Evolutionary conservation across 1,284 basidiomycete genomes (phyloP).

Genomic region (Cystobasidiaceae sp.): DNA sequence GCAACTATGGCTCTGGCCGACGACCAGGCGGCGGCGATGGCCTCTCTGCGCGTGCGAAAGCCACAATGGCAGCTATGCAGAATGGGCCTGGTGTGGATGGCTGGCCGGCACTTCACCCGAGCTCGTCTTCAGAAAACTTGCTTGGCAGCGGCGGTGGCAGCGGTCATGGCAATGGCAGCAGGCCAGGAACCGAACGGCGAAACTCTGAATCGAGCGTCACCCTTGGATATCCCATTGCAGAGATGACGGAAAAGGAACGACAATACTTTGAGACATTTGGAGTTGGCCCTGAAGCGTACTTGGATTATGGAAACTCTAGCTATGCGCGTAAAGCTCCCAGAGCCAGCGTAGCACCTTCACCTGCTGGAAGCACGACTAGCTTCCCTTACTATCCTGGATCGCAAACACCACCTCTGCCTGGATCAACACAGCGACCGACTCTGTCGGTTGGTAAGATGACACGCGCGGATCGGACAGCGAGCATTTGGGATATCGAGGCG

Average conservation of each 20-base stretch:
- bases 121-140: conserved; percentile 12
- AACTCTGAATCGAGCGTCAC: conserved; percentile 17
- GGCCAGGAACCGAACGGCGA: not conserved
- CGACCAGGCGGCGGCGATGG: conserved; percentile 15
- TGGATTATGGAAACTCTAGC: conserved; percentile 24
- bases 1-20: not conserved
- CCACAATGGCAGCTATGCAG: conserved; percentile 10
- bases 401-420: not conserved
- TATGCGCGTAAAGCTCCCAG: conserved; percentile 22
- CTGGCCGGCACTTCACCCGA: not conserved
- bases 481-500: conserved; percentile 31
- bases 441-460: conserved; percentile 1
- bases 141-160: no score
- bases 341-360: conserved; percentile 18
- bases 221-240: conserved; percentile 19
- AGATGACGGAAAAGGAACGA: conserved; percentile 20
- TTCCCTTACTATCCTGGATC: not conserved
- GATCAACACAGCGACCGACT: not conserved
- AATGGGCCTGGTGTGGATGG: not conserved
- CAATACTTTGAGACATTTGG: conserved; percentile 23
- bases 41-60: conserved; percentile 23
- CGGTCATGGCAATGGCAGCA: not conserved
- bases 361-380: not conserved
- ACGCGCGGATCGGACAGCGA: conserved; percentile 24
- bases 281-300: conserved; percentile 23